Percentiles rank a stretch among this genome's conserved stretches.
These are phyloP conservation scores for Penicillium sp. DNA, from an alignment of 2,329 filamentous ascomycete genomes.

Conservation along the genomic window DNA sequence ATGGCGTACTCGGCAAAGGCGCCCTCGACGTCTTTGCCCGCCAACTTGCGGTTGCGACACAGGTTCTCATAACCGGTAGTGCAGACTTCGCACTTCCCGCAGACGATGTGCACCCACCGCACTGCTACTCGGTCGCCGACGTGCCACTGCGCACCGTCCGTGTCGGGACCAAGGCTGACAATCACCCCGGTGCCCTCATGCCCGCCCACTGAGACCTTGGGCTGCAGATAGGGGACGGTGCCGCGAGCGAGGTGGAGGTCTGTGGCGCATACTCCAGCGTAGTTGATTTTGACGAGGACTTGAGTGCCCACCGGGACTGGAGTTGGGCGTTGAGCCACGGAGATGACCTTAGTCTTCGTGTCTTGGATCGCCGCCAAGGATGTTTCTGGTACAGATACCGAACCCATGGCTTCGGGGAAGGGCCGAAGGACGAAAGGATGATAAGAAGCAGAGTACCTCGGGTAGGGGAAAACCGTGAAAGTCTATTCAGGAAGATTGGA, in stretches of 20 bases:
- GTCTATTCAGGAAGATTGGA: neutral
- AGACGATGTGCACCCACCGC: slow-evolving; percentile 18
- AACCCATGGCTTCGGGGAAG: slow-evolving; percentile 3
- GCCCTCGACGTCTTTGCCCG: slow-evolving; percentile 16
- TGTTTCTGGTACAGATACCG: slow-evolving; percentile 1
- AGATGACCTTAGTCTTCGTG: slow-evolving; percentile 5
- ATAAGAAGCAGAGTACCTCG: neutral
- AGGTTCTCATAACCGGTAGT: slow-evolving; percentile 14
- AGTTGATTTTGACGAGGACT: slow-evolving; percentile 34
- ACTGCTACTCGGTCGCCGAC: slow-evolving; percentile 24
- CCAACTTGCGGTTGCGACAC: slow-evolving; percentile 13
- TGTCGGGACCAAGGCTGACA: slow-evolving; percentile 34
- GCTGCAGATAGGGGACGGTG: slow-evolving; percentile 37
- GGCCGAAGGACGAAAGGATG: neutral
- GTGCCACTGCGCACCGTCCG: slow-evolving; percentile 19
- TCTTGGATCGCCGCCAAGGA: slow-evolving; percentile 6
- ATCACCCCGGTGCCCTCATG: slow-evolving; percentile 46
- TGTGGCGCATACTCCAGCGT: slow-evolving; percentile 40
- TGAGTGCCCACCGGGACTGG: slow-evolving; percentile 25
- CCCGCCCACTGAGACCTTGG: slow-evolving; percentile 35
- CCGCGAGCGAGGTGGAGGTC: slow-evolving; percentile 31
- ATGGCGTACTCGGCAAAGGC: slow-evolving; percentile 21
- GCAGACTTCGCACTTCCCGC: slow-evolving; percentile 20
- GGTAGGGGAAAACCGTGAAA: neutral
- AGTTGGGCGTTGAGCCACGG: slow-evolving; percentile 4